These are phyloP conservation scores for Leishmania amazonensis DNA, from an alignment of 208 protist genomes.

Conservation along the genomic window DNA sequence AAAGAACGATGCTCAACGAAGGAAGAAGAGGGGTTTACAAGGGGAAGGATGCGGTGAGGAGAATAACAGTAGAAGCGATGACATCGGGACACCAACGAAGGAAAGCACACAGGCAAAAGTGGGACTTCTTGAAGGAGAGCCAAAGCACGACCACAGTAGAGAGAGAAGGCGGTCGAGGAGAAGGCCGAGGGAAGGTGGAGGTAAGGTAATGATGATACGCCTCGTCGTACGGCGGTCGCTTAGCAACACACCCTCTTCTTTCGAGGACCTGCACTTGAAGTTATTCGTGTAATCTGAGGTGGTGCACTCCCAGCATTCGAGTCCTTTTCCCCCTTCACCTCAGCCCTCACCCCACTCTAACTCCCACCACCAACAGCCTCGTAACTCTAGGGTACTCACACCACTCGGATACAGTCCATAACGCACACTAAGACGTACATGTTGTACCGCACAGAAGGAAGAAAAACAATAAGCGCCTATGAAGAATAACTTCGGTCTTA, in stretches of 20 bases:
- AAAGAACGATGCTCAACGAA: not conserved
- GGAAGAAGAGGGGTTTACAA: not conserved
- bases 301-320: not conserved
- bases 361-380: not conserved
- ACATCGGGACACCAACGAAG: not conserved
- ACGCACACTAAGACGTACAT: not conserved
- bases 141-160: not conserved
- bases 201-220: not conserved
- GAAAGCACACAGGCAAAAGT: not conserved
- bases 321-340: not conserved
- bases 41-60: not conserved
- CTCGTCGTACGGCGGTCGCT: not conserved
- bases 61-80: not conserved
- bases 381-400: not conserved
- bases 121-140: not conserved
- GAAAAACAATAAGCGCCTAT: not conserved
- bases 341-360: not conserved
- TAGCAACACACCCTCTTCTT: not conserved
- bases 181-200: not conserved
- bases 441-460: not conserved
- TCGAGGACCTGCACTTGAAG: not conserved
- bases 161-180: not conserved
- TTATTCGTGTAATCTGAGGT: not conserved
- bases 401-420: not conserved
- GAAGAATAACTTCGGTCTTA: not conserved